These are phyloP conservation scores for Tremella mesenterica DNA, from an alignment of 768 basidiomycete genomes.

Conservation along the genomic window DNA sequence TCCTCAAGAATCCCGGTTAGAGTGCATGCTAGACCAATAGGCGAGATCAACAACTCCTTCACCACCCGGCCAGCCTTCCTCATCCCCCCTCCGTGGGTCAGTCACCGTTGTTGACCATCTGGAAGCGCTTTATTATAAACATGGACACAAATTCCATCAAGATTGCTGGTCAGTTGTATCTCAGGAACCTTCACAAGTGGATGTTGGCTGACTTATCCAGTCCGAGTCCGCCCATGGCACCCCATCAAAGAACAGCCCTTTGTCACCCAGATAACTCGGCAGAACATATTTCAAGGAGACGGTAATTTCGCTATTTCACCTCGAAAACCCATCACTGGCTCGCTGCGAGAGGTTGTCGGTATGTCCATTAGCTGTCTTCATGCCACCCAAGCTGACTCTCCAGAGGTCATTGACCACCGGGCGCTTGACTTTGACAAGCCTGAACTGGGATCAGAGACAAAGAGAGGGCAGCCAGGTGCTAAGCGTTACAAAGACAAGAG, in stretches of 20 bases:
- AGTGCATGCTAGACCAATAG: no score
- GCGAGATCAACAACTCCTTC: no score
- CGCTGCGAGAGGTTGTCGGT: conserved; percentile 42
- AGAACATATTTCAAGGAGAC: conserved; percentile 64
- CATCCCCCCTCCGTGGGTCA: no score
- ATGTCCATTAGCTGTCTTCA: conserved; percentile 2
- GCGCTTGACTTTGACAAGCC: conserved; percentile 94
- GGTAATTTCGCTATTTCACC: conserved; percentile 58
- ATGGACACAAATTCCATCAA: conserved; percentile 40
- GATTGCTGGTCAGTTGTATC: conserved; percentile 32
- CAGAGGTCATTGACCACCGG: conserved; percentile 82
- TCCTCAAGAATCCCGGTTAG: no score
- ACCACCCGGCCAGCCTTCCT: no score
- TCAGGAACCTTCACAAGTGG: background rate
- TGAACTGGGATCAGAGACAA: conserved; percentile 55
- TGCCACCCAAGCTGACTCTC: conserved; percentile 42
- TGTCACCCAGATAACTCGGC: conserved; percentile 57
- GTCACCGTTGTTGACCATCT: no score
- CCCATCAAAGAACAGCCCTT: conserved; percentile 75
- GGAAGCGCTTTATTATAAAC: no score
- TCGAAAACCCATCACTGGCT: conserved; percentile 20
- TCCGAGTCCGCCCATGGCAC: conserved; percentile 83
- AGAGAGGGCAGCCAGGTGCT: conserved; percentile 46
- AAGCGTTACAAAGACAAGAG: conserved; percentile 93
- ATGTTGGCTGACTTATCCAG: conserved; percentile 46